Base-by-base conservation (phyloP, 208 protist species). In the Porcisia hertigi region DNA sequence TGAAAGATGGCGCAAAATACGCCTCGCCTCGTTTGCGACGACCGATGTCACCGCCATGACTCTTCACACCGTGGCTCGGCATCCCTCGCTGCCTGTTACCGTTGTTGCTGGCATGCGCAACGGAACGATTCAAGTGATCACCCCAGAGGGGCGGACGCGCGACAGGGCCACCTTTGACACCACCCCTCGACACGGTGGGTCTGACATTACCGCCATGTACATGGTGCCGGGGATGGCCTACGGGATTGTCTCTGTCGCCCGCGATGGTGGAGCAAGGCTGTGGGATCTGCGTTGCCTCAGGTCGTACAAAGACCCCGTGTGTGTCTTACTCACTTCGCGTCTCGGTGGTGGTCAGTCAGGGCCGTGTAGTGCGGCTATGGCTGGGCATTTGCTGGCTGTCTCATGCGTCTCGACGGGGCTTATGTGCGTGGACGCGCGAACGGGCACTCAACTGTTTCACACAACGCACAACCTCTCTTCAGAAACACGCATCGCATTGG, bases 281-380 rank as follows among this genome's bases (percentile, higher is more conserved):
- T 94, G 90, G 90, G 90, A 94, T 83, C 60, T 86, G 8, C 82
- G 90, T 49, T 83, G 83, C 69, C 80, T 94, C 67, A 39, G 49
- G 11, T 53, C 20, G 25, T 57, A 45, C 45, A 80, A 69, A 25
- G 76, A 89, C 20, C 85, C 89, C 0, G 85, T 93, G 45, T 45
- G 55, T 14, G 71, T 77, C 25, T 66, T 87, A 1, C 73, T 79
- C 54, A 58, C 45, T 18, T 69, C 79, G 45, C 70, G 64, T 47
- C 71, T 54, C 11, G 74, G 67, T 14, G 77, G 77, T 58, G 77
- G 77, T 36, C 72, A 78, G 72, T 53, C 75, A 25, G 80, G 67
- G 14, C 62, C 20, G 71, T 70, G 76, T 58, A 73, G 73, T 58
- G 41, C 71, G 4, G 66, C 69, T 5, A 65, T 79, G 45, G 67